A percentile compares a stretch with the other conserved stretches of the same genome.
phyloP scores from a whole-genome alignment of 2,329 filamentous ascomycete species.

The Neopestalotiopsis clavispora region DNA sequence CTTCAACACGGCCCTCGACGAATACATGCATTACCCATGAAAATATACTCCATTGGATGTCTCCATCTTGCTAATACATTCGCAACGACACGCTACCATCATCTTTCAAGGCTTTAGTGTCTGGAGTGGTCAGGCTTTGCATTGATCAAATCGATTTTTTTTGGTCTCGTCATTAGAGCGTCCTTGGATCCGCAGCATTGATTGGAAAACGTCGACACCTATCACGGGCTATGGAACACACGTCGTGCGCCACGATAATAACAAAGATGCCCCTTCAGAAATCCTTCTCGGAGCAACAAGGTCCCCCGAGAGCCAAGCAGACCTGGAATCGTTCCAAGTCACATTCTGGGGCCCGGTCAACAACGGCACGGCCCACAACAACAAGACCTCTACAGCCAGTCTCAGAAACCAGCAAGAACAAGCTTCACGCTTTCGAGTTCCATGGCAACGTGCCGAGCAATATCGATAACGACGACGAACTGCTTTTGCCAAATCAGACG shows the following conservation, averaged over 20 bases:
- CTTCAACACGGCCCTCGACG: background rate
- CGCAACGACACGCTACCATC: background rate
- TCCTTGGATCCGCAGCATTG: background rate
- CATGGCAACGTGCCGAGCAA: conserved; percentile 39
- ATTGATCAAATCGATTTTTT: background rate
- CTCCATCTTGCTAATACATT: conserved; percentile 1
- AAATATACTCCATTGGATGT: background rate
- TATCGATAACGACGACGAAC: conserved; percentile 25
- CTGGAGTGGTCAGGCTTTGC: background rate
- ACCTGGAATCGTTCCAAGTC: conserved; percentile 62
- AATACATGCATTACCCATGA: background rate
- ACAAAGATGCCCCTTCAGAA: conserved; percentile 44
- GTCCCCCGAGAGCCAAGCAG: conserved; percentile 34
- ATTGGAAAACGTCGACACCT: too few relatives aligned
- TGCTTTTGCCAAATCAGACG: background rate
- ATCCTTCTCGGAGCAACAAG: conserved; percentile 45
- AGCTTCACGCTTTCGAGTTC: conserved; percentile 63
- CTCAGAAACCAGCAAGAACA: conserved; percentile 64
- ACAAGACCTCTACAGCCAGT: conserved; percentile 50
- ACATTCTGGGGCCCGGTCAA: conserved; percentile 44
- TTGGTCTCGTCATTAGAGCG: background rate
- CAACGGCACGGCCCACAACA: conserved; percentile 20
- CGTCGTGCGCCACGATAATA: conserved; percentile 13
- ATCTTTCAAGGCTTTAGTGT: background rate
- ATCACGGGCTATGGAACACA: background rate